These are phyloP conservation scores for Colletotrichum sp. DNA, from an alignment of 2,329 filamentous ascomycete species.

Conservation along the genomic window DNA sequence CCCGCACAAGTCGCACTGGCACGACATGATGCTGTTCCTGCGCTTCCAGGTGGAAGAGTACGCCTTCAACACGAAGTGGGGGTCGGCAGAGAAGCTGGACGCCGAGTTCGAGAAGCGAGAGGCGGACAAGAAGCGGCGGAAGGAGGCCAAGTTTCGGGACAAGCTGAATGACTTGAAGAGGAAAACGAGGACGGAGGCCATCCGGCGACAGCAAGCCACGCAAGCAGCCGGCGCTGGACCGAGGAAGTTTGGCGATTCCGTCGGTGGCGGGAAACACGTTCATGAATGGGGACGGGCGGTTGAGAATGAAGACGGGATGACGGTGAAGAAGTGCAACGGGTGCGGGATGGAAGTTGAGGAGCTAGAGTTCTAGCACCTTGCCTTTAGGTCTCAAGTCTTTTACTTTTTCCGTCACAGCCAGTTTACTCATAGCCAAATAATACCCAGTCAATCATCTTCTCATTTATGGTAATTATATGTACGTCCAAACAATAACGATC, in stretches of 20 bases:
- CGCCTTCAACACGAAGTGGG: constrained; percentile 90
- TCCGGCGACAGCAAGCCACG: constrained; percentile 71
- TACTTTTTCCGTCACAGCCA: background rate
- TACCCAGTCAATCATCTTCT: background rate
- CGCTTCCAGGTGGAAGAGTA: constrained; percentile 95
- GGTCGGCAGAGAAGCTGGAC: constrained; percentile 82
- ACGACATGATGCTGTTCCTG: constrained; percentile 98
- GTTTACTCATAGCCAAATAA: background rate
- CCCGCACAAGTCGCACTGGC: constrained; percentile 94
- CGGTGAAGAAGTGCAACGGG: constrained; percentile 77
- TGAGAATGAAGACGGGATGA: constrained; percentile 74
- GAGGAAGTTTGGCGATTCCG: constrained; percentile 76
- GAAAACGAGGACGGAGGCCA: constrained; percentile 89
- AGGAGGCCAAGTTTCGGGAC: constrained; percentile 89
- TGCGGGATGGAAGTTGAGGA: constrained; percentile 84
- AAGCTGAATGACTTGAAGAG: constrained; percentile 92
- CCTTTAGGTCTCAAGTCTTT: background rate
- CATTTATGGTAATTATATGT: background rate
- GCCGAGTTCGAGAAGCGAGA: constrained; percentile 85
- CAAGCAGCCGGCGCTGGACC: constrained; percentile 54
- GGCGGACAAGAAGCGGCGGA: constrained; percentile 79
- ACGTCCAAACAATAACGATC: background rate
- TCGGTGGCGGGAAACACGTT: constrained; percentile 76
- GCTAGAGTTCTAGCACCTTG: constrained; percentile 61
- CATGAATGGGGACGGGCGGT: constrained; percentile 85